Conservation (phyloP, 2,329 filamentous ascomycete genomes). For the Epicoccum sorghinum region DNA sequence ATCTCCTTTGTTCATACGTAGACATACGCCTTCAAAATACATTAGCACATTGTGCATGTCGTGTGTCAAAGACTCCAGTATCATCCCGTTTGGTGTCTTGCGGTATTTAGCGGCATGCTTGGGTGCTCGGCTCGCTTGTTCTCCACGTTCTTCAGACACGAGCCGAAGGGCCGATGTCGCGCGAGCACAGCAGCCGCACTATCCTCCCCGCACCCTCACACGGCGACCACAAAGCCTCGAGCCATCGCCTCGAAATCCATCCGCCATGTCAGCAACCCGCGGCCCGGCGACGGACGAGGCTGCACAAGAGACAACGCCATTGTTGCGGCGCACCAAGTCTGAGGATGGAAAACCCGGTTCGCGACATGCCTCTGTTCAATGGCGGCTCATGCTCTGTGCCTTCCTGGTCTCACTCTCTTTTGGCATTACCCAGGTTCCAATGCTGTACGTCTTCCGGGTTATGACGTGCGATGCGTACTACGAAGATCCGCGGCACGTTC, state of each 20-base stretch:
- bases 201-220: too few species aligned
- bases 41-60: too few species aligned
- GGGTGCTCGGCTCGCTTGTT: too few species aligned
- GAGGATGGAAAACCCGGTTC: constrained; percentile 17
- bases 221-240: too few species aligned
- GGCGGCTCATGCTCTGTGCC: constrained; percentile 62
- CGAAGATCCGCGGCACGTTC: constrained; percentile 56
- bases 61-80: too few species aligned
- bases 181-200: too few species aligned
- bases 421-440: constrained; percentile 57
- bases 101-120: too few species aligned
- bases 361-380: constrained; percentile 25
- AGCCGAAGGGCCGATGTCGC: too few species aligned
- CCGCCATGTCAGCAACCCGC: background rate
- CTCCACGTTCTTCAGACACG: too few species aligned
- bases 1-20: too few species aligned
- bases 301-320: constrained; percentile 23
- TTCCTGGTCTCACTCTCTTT: constrained; percentile 64
- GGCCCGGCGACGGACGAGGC: background rate
- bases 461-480: constrained; percentile 78
- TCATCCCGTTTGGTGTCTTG: too few species aligned
- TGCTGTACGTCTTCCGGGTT: constrained; percentile 70
- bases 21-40: too few species aligned
- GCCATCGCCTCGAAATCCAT: background rate
- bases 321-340: constrained; percentile 19